Evolutionary conservation across 805 yeast species (phyloP), one percentile per base, ranked within the genome.

Genomic region (Yarrowia alimentaria): DNA sequence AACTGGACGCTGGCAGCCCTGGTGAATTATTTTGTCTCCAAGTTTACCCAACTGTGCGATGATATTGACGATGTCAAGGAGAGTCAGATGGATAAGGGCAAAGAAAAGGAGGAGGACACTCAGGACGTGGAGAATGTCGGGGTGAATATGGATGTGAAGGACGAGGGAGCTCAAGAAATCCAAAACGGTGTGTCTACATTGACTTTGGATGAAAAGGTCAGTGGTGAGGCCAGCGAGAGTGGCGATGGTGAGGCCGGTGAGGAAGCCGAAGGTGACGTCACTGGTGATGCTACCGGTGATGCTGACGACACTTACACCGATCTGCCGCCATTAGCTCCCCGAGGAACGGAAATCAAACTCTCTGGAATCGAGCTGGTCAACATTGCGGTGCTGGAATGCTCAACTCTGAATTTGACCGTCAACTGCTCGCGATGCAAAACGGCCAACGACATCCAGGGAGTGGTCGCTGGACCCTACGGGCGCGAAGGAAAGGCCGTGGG

Each of bases 361-460:
- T 62, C 67, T 1, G 65, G 63, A 28, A 42, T 69, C 18, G 55
- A 58, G 22, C 53, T 68, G 42, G 50, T 55, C n/a, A 63, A 66
- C 38, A 57, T 69, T 6, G 64, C 64, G 0, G 56, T 69, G 14
- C 55, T 64, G 21, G 71, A 70, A 47, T 60, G 68, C 33, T 57
- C 60, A 16, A 51, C 63, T 14, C 57, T 70, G 33, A 64, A 64
- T 25, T 38, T 70, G 14, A 61, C 63, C 20, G 65, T 70, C 28
- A 61, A 60, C 26, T 70, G 74, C 54, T 62, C 57, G 14, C 58
- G 69, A 5, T 70, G 74, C 60, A 67, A 67, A 56, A 58, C 65
- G 9, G 50, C 53, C 29, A 64, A 63, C 42, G 70, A 68, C 31
- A 55, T 70, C 26, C 56, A 56, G 12, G 64, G 65, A 35, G 37